Evolutionary conservation across 2,329 filamentous ascomycete genomes (phyloP).

Genomic region (Westerdykella ornata): DNA sequence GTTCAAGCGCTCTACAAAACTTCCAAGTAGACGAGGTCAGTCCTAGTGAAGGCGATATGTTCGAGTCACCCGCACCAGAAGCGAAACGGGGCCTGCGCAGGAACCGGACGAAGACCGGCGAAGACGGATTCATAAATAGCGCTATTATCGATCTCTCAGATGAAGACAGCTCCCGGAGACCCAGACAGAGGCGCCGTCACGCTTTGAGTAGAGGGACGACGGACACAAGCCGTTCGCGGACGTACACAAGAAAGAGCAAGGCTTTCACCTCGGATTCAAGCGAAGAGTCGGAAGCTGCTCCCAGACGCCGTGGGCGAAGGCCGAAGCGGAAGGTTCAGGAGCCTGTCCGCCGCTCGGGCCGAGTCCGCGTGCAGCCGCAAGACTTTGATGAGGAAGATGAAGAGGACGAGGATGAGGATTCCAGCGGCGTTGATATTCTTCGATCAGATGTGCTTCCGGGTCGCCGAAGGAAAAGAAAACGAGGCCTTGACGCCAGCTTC

Average conservation of each 20-base stretch:
- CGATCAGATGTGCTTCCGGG: conserved; percentile 38
- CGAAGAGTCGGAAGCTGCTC: conserved; percentile 14
- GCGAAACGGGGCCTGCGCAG: conserved; percentile 12
- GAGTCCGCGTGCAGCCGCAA: conserved; percentile 12
- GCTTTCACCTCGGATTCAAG: conserved; percentile 14
- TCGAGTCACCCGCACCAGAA: conserved; percentile 10
- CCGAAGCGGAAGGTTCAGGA: conserved; percentile 15
- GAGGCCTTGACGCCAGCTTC: conserved; percentile 9
- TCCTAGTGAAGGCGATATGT: conserved; percentile 13
- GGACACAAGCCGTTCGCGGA: conserved; percentile 11
- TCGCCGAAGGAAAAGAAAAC: conserved; percentile 35
- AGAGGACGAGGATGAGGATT: conserved; percentile 24
- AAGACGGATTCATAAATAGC: conserved; percentile 25
- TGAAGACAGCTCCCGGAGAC: conserved; percentile 15
- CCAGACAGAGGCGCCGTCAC: conserved; percentile 13
- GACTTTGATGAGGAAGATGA: conserved; percentile 14
- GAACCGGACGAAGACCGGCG: conserved; percentile 10
- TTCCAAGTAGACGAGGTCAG: conserved; percentile 26
- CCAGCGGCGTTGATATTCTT: conserved; percentile 29
- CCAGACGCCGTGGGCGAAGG: conserved; percentile 8
- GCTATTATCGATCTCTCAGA: conserved; percentile 26
- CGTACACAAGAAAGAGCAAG: conserved; percentile 11
- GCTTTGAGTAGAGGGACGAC: conserved; percentile 5
- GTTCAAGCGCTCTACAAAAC: conserved; percentile 40
- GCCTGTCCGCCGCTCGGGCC: conserved; percentile 26